Conservation (phyloP, 192 early-diverging fungal genomes). For the Kickxella alabastrina region DNA sequence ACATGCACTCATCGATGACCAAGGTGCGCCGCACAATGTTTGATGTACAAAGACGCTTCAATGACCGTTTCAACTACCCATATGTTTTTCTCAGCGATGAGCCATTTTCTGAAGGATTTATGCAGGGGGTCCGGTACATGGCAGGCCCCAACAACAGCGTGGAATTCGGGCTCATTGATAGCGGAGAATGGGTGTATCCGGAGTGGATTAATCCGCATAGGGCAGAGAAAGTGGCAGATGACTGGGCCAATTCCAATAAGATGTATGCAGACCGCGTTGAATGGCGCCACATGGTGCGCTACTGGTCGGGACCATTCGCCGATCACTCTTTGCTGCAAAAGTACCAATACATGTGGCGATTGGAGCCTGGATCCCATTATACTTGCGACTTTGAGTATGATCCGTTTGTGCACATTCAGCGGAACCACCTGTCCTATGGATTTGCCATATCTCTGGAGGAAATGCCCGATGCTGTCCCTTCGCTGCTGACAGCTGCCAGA, state of each 20-base stretch:
- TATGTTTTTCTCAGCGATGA: conserved; percentile 71
- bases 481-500: conserved; percentile 1
- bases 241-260: conserved; percentile 10
- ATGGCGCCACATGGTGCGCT: conserved; percentile 26
- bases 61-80: conserved; percentile 61
- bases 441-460: conserved; percentile 24
- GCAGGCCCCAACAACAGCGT: conserved; percentile 11
- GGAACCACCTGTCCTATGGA: conserved; percentile 3
- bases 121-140: conserved; percentile 15
- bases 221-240: neutral
- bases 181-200: conserved; percentile 14
- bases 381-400: conserved; percentile 34
- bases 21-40: conserved; percentile 54
- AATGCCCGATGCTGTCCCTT: conserved; percentile 4
- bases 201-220: conserved; percentile 11
- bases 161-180: conserved; percentile 23
- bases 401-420: conserved; percentile 14
- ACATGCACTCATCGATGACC: conserved; percentile 53
- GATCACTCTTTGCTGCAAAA: conserved; percentile 9
- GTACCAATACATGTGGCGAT: conserved; percentile 24
- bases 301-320: conserved; percentile 23
- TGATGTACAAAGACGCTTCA: conserved; percentile 62
- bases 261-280: neutral
- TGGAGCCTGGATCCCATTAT: conserved; percentile 34
- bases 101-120: conserved; percentile 58